Conservation (phyloP, 2,329 filamentous ascomycete species). For the Aspergillus sp. region DNA sequence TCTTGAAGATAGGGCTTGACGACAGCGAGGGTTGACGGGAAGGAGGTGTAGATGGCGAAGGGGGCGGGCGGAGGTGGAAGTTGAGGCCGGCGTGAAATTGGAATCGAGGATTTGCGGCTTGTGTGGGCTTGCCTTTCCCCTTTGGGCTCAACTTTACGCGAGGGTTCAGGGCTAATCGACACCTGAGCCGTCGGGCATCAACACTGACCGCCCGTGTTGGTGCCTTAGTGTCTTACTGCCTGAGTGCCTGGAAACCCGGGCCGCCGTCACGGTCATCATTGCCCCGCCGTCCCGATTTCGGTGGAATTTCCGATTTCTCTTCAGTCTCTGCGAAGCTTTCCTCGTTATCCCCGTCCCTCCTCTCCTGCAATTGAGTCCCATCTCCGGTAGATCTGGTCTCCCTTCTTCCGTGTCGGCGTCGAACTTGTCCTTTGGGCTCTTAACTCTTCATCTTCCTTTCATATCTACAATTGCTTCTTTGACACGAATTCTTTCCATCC, state of each 20-base stretch:
- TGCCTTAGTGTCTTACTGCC: not conserved
- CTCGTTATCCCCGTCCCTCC: not conserved
- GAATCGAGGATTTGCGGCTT: constrained; percentile 27
- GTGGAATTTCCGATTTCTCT: not conserved
- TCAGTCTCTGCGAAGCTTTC: not conserved
- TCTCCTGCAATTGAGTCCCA: not conserved
- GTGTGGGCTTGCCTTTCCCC: constrained; percentile 35
- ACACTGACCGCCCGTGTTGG: too few species aligned
- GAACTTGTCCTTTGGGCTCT: not conserved
- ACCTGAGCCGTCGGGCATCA: constrained; percentile 1
- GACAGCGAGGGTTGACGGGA: constrained; percentile 27
- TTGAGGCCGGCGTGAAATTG: constrained; percentile 8
- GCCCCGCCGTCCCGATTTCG: not conserved
- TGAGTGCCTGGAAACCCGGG: not conserved
- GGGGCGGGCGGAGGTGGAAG: constrained; percentile 10
- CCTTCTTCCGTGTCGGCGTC: not conserved
- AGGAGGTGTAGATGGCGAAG: constrained; percentile 27
- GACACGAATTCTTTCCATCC: constrained; percentile 1
- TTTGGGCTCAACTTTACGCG: constrained; percentile 19
- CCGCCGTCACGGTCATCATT: not conserved
- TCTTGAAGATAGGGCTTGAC: constrained; percentile 47
- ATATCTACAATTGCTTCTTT: not conserved
- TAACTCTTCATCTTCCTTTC: not conserved
- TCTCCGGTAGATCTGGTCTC: not conserved
- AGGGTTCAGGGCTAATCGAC: constrained; percentile 32